A percentile compares a stretch with the other conserved stretches of the same genome.
Conservation (phyloP, 257 asterid species). For the Fraxinus cuspidata region DNA sequence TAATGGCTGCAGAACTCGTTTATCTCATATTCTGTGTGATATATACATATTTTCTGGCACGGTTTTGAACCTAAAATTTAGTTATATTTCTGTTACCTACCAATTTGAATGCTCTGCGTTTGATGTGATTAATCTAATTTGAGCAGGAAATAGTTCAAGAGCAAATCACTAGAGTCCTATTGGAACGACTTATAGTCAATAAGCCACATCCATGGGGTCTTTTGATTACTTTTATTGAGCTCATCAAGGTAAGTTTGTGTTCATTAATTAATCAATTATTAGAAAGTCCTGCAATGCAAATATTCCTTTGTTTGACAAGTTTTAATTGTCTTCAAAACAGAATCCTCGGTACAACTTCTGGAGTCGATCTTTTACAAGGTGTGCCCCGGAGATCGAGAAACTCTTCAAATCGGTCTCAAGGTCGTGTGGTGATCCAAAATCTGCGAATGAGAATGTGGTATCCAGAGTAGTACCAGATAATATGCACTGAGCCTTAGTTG, state of each 20-base stretch:
- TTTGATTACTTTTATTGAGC: conserved; percentile 77
- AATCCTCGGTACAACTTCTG: conserved; percentile 92
- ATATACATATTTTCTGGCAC: neutral
- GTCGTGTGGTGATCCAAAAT: conserved; percentile 91
- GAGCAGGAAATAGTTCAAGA: conserved; percentile 92
- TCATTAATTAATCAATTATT: neutral
- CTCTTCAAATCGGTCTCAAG: conserved; percentile 86
- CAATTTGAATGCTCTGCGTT: neutral
- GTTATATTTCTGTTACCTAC: too few species aligned
- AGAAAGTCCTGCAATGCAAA: neutral
- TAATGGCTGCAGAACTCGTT: too few species aligned
- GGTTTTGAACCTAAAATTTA: neutral
- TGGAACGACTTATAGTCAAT: conserved; percentile 82
- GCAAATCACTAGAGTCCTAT: conserved; percentile 85
- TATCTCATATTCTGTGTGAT: too few species aligned
- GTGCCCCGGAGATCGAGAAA: conserved; percentile 96
- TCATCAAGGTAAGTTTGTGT: conserved; percentile 63
- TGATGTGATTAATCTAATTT: conserved; percentile 4
- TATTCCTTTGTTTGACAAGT: neutral
- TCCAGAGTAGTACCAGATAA: conserved; percentile 72
- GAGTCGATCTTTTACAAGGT: conserved; percentile 83
- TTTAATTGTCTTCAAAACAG: conserved; percentile 34
- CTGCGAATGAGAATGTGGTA: conserved; percentile 73
- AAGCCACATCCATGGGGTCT: conserved; percentile 99
- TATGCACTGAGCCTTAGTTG: conserved; percentile 43